Conservation (phyloP, 805 yeast genomes). For the Ogataea kodamae region DNA sequence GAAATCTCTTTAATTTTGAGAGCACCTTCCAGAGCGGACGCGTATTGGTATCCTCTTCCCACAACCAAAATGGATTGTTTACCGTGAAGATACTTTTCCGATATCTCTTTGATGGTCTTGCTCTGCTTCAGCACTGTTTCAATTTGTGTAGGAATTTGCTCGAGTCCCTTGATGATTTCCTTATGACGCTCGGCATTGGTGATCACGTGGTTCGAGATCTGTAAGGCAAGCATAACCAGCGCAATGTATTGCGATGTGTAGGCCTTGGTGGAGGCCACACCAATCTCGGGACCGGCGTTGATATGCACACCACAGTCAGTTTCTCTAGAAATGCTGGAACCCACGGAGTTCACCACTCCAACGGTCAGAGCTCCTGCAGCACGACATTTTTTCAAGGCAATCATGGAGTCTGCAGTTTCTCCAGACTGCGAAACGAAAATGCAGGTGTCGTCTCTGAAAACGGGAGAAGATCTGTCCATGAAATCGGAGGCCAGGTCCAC, state of each 20-base stretch:
- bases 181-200: slow-evolving; percentile 72
- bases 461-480: slow-evolving; percentile 93
- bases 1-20: slow-evolving; percentile 97
- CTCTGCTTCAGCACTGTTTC: slow-evolving; percentile 70
- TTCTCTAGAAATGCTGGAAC: slow-evolving; percentile 93
- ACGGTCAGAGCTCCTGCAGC: slow-evolving; percentile 97
- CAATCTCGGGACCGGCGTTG: slow-evolving; percentile 99
- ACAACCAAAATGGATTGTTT: slow-evolving; percentile 85
- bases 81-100: slow-evolving; percentile 65
- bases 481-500: slow-evolving; percentile 94
- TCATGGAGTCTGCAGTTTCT: slow-evolving; percentile 96
- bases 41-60: slow-evolving; percentile 97
- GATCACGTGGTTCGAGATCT: slow-evolving; percentile 88
- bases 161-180: slow-evolving; percentile 83
- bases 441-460: slow-evolving; percentile 96
- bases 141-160: slow-evolving; percentile 81
- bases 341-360: slow-evolving; percentile 96
- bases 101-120: slow-evolving; percentile 68
- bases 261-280: slow-evolving; percentile 98
- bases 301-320: slow-evolving; percentile 99
- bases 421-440: slow-evolving; percentile 98
- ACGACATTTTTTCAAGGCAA: slow-evolving; percentile 90
- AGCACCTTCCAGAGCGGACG: slow-evolving; percentile 98
- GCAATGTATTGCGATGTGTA: slow-evolving; percentile 98
- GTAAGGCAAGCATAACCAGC: slow-evolving; percentile 91